Conservation (phyloP, 73 alveolate species). For the Paramecium sonneborni region DNA sequence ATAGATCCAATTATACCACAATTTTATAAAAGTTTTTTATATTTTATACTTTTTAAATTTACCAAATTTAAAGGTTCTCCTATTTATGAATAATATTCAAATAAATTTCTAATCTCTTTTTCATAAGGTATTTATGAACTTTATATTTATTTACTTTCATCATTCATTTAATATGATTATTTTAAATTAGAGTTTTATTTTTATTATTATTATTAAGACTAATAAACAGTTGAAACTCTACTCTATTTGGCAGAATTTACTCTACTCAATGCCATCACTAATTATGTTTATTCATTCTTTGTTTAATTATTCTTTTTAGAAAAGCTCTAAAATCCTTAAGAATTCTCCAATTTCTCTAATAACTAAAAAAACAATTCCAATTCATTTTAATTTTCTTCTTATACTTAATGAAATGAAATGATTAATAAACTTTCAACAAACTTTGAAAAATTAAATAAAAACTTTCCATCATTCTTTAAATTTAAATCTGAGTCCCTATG, state of each 20-base stretch:
- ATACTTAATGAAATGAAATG: background rate
- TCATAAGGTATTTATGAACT: background rate
- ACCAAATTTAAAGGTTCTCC: slow-evolving; percentile 38
- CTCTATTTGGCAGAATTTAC: background rate
- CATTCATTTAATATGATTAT: background rate
- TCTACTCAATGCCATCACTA: slow-evolving; percentile 21
- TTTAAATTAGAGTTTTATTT: background rate
- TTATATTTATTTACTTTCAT: background rate
- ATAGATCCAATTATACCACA: background rate
- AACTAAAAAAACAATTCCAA: background rate
- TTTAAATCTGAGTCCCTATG: background rate
- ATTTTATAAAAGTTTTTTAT: background rate
- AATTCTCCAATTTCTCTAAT: background rate
- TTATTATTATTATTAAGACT: background rate
- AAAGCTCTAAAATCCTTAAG: background rate
- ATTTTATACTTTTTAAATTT: slow-evolving; percentile 43
- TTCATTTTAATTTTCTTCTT: background rate
- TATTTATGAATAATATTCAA: slow-evolving; percentile 43
- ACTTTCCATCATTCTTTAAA: background rate
- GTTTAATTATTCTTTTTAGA: background rate
- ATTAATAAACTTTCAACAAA: slow-evolving; percentile 12
- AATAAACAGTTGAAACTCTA: background rate
- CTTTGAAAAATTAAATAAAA: background rate
- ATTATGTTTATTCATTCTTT: slow-evolving; percentile 5
- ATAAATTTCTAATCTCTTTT: slow-evolving; percentile 6